Evolutionary conservation across 2,329 filamentous ascomycete species (phyloP), one percentile per base, ranked within the genome.

Genomic region (Plenodomus lindquistii): DNA sequence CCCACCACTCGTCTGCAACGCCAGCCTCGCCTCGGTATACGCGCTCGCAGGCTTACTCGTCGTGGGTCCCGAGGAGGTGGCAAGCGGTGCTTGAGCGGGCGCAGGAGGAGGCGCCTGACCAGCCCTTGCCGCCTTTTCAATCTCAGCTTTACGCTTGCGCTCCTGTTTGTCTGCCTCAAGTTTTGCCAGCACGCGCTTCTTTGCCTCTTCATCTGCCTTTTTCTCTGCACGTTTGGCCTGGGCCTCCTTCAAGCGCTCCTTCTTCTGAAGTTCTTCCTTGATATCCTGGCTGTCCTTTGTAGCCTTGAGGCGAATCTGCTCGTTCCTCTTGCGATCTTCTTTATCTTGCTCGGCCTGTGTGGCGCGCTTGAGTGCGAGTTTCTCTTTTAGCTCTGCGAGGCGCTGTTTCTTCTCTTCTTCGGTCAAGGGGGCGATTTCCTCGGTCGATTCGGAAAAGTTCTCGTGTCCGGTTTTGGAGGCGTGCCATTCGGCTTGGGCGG

Each of bases 151-250:
- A 57, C 87, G 81, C 56, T 89, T 86, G 44, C 94, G 85, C 65
- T 93, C 91, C 61, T 90, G 88, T 79, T 95, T 97, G 77, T 97
- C 92, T 13, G 89, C 92, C 61, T 94, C 92, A 57, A 99, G 96
- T 80, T 92, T 92, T 47, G 91, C 92, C 75, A 91, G 87, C 71
- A 97, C 93, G 29, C 89, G 85, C 73, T 87, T 89, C 79, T 93
- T 94, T 10, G 91, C 93, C 37, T 91, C 90, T 8, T 87, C 73
- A 44, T 97, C 94, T 15, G 88, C 90, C 36, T 83, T 77, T 78
- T 97, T 97, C 77, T 99, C 94, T 65, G 87, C 84, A 45, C 87
- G 86, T 79, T 97, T 97, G 63, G 85, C 84, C 43, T 86, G 86
- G 0, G 91, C 92, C 62, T 96, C 91, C 74, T 97, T 96, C 69